Base-by-base conservation (phyloP, 1,284 basidiomycete genomes). In the Fomitopsis palustris region DNA sequence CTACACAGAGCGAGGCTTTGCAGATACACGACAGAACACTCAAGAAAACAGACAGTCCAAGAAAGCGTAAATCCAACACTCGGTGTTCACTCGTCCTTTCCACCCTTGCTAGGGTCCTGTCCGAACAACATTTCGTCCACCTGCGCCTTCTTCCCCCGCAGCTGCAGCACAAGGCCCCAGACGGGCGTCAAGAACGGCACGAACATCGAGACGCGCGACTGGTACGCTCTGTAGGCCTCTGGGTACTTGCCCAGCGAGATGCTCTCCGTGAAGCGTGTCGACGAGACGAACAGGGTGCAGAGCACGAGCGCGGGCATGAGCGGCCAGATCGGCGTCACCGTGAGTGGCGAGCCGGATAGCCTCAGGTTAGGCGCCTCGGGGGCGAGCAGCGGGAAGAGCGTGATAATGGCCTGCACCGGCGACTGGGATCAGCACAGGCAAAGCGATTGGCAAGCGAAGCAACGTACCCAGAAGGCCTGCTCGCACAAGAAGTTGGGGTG, bases 401-500 rank as follows among this genome's bases (percentile, higher is more conserved):
- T 86, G 64, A 90, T 83, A 58, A 90, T 78, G 70, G 82, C 78
- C 90, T 91, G 61, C 54, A 21, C 55, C 81, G 42, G 89, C 66
- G 33, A 81, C 85, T 62, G 88, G 81, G 56, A 90, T 78, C 70
- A 82, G 78, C 89, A 59, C 47, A 17, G 57, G 29, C 35, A 14
- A 2, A 51, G 21, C 1, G 4, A 16, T 14, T 12, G 68, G 5
- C 5, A 7, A 16, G 21, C 16, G n/a, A 43, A 14, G 16, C 33
- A 41, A 72, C 84, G 61, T 63, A 94, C 86, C 94, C 94, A 96
- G 75, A 95, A 94, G 8, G 77, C 75, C 74, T 96, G 94, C 71
- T 97, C 95, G 70, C 90, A 94, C 0, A 88, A 77, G 74, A 95
- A 96, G 72, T 97, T 97, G 19, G 96, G 95, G 72, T 98, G 96